Base-by-base conservation (phyloP, 495 filamentous ascomycete genomes). In the Cercophora scortea region DNA sequence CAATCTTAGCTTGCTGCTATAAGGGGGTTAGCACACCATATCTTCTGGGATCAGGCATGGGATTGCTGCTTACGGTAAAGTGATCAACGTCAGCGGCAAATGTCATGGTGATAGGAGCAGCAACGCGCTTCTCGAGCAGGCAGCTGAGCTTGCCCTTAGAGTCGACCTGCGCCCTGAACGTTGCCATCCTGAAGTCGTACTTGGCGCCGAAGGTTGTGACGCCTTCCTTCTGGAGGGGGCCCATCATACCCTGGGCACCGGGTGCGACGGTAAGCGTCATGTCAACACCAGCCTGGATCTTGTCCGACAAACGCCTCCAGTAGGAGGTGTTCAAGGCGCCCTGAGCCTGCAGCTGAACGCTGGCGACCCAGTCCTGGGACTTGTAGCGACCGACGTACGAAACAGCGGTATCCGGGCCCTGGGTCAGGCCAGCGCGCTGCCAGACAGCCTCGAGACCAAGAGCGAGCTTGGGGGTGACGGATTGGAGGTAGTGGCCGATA, bases 21-120 rank as follows among this genome's bases (percentile, higher is more conserved):
- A 43, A 50, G 15, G 7, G 39, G 32, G 54, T 70, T 54, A 73
- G 62, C 43, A 36, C 32, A 4, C 9, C 4, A 7, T 25, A 16
- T 45, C 45, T 33, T 40, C 15, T 19, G 12, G 6, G 4, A 53
- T 48, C 13, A 33, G 13, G 25, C 25, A 5, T 25, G 25, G 25
- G 25, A 25, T 25, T 6, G 13, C 45, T 44, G 70, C 87, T 70
- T 81, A 97, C 93, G 80, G 93, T 93, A 57, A 80, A 77, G 70
- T 97, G 94, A 72, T 99, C 94, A 64, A 99, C 90, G 68, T 99
- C 94, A 59, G 90, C 93, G 42, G 92, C 87, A 71, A 99, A 96
- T 38, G 90, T 92, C 69, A 99, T 79, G 58, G 81, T 83, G 52
- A 99, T 88, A 44, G 89, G 84, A 60, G 89, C 87, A 17, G 90